phyloP scores from a whole-genome alignment of 345 rosid genomes.

The Excoecaria agallocha region DNA sequence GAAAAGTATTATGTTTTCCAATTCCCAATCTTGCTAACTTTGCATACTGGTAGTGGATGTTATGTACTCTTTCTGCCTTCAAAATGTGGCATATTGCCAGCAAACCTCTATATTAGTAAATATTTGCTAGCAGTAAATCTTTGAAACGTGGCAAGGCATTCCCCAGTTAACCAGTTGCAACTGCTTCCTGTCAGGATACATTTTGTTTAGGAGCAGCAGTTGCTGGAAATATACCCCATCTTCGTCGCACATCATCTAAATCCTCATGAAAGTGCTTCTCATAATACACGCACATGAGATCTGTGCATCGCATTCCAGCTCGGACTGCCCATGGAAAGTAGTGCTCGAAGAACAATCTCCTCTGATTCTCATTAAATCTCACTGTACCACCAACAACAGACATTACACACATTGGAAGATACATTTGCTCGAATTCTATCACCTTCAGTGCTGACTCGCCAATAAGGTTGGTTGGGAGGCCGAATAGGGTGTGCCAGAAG shows the following conservation, averaged over 20 bases:
- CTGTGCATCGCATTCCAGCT: slow-evolving; percentile 54
- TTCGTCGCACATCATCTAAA: slow-evolving; percentile 59
- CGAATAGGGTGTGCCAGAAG: slow-evolving; percentile 79
- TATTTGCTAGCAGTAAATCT: neutral
- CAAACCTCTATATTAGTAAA: neutral
- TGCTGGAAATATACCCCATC: slow-evolving; percentile 58
- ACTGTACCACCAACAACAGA: slow-evolving; percentile 62
- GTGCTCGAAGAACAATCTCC: slow-evolving; percentile 53
- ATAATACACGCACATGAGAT: slow-evolving; percentile 66
- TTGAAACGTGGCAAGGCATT: neutral
- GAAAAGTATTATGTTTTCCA: no score
- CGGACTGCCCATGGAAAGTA: slow-evolving; percentile 71
- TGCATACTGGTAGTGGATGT: no score
- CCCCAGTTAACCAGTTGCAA: neutral
- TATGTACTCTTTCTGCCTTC: neutral
- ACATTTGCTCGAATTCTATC: slow-evolving; percentile 75
- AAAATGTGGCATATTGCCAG: neutral
- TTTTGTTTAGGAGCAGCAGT: slow-evolving; percentile 38
- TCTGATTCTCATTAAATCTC: slow-evolving; percentile 63
- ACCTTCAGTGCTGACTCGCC: slow-evolving; percentile 74
- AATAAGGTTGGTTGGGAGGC: slow-evolving; percentile 62
- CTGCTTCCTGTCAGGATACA: neutral
- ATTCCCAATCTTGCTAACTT: no score
- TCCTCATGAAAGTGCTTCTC: slow-evolving; percentile 68
- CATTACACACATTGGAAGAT: slow-evolving; percentile 68